Evolutionary conservation across 2,329 filamentous ascomycete genomes (phyloP).

Genomic region (Lecanoromycetidae sp.): DNA sequence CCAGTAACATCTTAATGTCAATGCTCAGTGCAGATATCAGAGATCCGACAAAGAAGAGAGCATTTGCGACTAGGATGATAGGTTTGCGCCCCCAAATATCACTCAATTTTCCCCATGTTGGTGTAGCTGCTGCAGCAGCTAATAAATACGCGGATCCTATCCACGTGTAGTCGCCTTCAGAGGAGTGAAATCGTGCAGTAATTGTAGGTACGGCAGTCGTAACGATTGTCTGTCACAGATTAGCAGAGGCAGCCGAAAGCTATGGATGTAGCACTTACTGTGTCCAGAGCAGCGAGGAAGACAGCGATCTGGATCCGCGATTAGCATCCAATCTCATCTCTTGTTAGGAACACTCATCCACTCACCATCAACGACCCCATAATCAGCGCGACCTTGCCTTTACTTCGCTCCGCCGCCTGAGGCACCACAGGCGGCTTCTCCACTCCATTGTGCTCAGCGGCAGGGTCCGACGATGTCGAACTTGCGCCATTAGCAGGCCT

Average conservation of each 20-base stretch:
- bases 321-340: neutral
- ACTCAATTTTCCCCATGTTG: constrained; percentile 51
- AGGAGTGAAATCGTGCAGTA: constrained; percentile 31
- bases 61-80: constrained; percentile 47
- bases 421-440: constrained; percentile 12
- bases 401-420: constrained; percentile 24
- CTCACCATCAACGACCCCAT: constrained; percentile 34
- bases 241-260: constrained; percentile 28
- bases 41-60: constrained; percentile 50
- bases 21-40: constrained; percentile 47
- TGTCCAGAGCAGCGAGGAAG: constrained; percentile 49
- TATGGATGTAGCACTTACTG: constrained; percentile 37
- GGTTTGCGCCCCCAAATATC: constrained; percentile 58
- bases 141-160: constrained; percentile 37
- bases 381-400: constrained; percentile 35
- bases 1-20: constrained; percentile 51
- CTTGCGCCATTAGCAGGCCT: constrained; percentile 1
- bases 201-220: constrained; percentile 36
- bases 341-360: neutral
- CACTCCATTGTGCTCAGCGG: constrained; percentile 16
- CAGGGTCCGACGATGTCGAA: constrained; percentile 3
- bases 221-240: constrained; percentile 27
- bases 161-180: constrained; percentile 36
- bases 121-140: constrained; percentile 37
- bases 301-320: constrained; percentile 38